Percentiles rank a stretch among this genome's conserved stretches.
These are phyloP conservation scores for Chalciporus piperatus DNA, from an alignment of 768 basidiomycete genomes.

Conservation along the genomic window DNA sequence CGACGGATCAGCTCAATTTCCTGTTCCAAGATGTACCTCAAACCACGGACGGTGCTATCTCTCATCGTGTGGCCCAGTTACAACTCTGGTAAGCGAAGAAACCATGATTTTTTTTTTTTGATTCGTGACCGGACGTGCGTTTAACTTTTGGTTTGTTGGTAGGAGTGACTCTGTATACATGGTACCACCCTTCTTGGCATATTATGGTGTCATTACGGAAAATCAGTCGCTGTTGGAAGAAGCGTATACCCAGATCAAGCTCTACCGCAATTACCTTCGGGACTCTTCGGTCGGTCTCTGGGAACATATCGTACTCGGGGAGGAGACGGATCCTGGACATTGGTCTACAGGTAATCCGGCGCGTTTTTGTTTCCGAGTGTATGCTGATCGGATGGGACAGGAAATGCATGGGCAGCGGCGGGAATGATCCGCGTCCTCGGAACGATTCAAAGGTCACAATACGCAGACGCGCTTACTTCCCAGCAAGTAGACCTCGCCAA, in stretches of 20 bases:
- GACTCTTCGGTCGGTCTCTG: constrained; percentile 60
- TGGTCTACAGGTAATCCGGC: constrained; percentile 67
- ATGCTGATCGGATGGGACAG: constrained; percentile 32
- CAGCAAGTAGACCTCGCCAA: constrained; percentile 56
- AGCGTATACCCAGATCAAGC: constrained; percentile 66
- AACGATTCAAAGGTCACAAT: constrained; percentile 66
- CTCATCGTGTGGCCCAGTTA: constrained; percentile 65
- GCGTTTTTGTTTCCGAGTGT: not conserved
- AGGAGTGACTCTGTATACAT: constrained; percentile 84
- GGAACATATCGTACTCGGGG: constrained; percentile 71
- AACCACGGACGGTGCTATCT: constrained; percentile 76
- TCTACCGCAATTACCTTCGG: constrained; percentile 67
- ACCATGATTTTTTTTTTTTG: no score
- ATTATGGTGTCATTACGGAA: constrained; percentile 63
- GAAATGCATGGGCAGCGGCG: constrained; percentile 87
- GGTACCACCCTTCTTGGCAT: constrained; percentile 86
- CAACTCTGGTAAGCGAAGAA: constrained; percentile 59
- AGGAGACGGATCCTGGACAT: constrained; percentile 58
- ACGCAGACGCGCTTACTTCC: constrained; percentile 41
- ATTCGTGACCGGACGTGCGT: not conserved
- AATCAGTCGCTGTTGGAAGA: constrained; percentile 60
- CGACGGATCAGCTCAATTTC: constrained; percentile 62
- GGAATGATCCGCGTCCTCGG: constrained; percentile 83
- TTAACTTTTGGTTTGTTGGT: not conserved
- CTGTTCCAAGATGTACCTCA: constrained; percentile 55